Evolutionary conservation across 108 stramenopile genomes (phyloP).

Genomic region (Nitzschia inconspicua): DNA sequence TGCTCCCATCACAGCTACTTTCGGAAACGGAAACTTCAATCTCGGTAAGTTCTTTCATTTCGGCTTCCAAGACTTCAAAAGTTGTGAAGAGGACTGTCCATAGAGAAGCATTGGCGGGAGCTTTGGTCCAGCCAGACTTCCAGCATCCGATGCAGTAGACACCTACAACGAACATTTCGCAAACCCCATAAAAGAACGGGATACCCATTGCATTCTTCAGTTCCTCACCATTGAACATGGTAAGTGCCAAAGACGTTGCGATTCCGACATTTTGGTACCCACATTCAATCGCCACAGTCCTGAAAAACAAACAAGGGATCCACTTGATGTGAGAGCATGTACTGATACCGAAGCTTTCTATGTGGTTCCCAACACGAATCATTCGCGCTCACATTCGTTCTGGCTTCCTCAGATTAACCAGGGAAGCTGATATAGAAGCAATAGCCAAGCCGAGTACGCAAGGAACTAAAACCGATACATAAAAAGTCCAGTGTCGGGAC

Average conservation of each 20-base stretch:
- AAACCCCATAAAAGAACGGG: slow-evolving; percentile 76
- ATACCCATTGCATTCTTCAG: slow-evolving; percentile 70
- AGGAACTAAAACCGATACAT: slow-evolving; percentile 57
- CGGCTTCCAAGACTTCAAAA: slow-evolving; percentile 50
- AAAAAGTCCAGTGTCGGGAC: slow-evolving; percentile 71
- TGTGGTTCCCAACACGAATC: not conserved
- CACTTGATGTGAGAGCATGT: not conserved
- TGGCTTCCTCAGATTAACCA: slow-evolving; percentile 47
- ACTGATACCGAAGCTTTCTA: not conserved
- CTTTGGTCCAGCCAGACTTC: slow-evolving; percentile 82
- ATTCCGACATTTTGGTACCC: slow-evolving; percentile 90
- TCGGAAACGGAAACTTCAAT: slow-evolving; percentile 18
- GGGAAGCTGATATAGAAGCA: slow-evolving; percentile 44
- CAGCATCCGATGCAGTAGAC: slow-evolving; percentile 64
- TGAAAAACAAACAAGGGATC: slow-evolving; percentile 1
- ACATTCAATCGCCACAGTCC: slow-evolving; percentile 76
- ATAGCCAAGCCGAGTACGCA: slow-evolving; percentile 63
- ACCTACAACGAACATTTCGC: slow-evolving; percentile 61
- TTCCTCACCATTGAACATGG: slow-evolving; percentile 74
- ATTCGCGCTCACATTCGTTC: slow-evolving; percentile 53
- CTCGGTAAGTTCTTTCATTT: slow-evolving; percentile 9
- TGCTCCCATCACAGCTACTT: slow-evolving; percentile 5
- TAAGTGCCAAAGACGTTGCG: slow-evolving; percentile 64
- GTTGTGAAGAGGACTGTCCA: slow-evolving; percentile 55
- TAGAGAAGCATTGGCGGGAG: slow-evolving; percentile 59